A percentile compares a stretch with the other conserved stretches of the same genome.
These are phyloP conservation scores for Paxillus rubicundulus DNA, from an alignment of 768 basidiomycete genomes.

Conservation along the genomic window DNA sequence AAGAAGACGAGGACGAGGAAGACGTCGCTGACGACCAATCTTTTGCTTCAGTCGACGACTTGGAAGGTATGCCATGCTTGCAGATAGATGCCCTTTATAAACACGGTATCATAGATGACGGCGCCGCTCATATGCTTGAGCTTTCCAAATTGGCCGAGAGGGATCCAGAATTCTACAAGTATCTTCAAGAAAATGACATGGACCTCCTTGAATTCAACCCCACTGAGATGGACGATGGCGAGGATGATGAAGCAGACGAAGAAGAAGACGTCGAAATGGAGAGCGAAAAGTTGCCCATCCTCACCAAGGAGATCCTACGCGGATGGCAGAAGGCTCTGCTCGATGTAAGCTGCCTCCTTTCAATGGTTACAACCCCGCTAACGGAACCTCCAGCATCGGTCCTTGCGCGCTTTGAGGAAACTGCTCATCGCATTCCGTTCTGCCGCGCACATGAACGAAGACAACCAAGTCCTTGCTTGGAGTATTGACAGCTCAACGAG, in stretches of 20 bases:
- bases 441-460: conserved; percentile 87
- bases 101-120: conserved; percentile 52
- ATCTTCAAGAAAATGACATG: conserved; percentile 91
- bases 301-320: conserved; percentile 68
- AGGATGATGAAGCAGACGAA: conserved; percentile 47
- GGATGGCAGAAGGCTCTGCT: conserved; percentile 89
- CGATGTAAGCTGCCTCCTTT: conserved; percentile 48
- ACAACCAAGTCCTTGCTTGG: conserved; percentile 77
- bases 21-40: conserved; percentile 55
- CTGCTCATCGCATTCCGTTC: conserved; percentile 88
- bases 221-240: conserved; percentile 46
- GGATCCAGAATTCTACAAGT: conserved; percentile 99
- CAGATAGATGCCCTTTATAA: neutral
- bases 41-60: conserved; percentile 75
- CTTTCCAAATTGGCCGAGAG: conserved; percentile 89
- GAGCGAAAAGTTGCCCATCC: conserved; percentile 45
- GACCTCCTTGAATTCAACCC: conserved; percentile 84
- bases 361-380: neutral
- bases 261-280: conserved; percentile 41
- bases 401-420: conserved; percentile 78
- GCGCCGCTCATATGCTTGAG: conserved; percentile 71
- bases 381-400: conserved; percentile 62
- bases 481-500: conserved; percentile 73
- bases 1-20: conserved; percentile 44
- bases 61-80: conserved; percentile 50